Conservation (phyloP, 2,329 filamentous ascomycete genomes). For the Lasiodiplodia sp. region DNA sequence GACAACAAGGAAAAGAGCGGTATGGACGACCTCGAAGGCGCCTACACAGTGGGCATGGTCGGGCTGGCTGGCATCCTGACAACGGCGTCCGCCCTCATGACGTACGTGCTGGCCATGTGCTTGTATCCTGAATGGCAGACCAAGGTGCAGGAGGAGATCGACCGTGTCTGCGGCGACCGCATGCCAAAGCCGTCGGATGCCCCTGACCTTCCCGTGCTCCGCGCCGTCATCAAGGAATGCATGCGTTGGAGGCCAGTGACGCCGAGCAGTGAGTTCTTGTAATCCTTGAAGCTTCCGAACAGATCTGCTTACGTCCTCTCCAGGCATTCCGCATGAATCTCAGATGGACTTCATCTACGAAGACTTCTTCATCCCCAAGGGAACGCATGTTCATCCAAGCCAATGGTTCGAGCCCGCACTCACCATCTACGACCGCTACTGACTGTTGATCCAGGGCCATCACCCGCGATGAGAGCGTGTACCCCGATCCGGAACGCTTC, state of each 20-base stretch:
- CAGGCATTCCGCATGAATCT: slow-evolving; percentile 23
- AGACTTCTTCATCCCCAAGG: slow-evolving; percentile 25
- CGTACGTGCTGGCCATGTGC: slow-evolving; percentile 35
- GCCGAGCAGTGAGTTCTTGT: slow-evolving; percentile 34
- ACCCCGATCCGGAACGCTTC: slow-evolving; percentile 41
- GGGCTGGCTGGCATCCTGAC: slow-evolving; percentile 32
- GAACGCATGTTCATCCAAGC: slow-evolving; percentile 25
- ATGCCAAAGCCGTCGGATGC: slow-evolving; percentile 37
- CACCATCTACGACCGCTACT: background rate
- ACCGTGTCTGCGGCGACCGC: slow-evolving; percentile 33
- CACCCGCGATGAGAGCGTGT: slow-evolving; percentile 32
- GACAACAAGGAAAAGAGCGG: slow-evolving; percentile 3
- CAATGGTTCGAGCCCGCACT: background rate
- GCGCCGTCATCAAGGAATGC: slow-evolving; percentile 41
- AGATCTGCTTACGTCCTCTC: background rate
- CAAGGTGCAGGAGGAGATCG: slow-evolving; percentile 36
- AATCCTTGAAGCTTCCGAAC: no score
- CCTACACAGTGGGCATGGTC: slow-evolving; percentile 29
- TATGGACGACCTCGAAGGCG: slow-evolving; percentile 22
- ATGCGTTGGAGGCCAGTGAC: slow-evolving; percentile 44
- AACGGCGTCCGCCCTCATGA: slow-evolving; percentile 32
- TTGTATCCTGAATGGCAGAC: slow-evolving; percentile 31
- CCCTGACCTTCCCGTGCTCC: slow-evolving; percentile 38
- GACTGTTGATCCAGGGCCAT: background rate
- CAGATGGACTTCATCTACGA: slow-evolving; percentile 29